Evolutionary conservation across 108 stramenopile species (phyloP).

Genomic region (Fragilaria crotonensis): DNA sequence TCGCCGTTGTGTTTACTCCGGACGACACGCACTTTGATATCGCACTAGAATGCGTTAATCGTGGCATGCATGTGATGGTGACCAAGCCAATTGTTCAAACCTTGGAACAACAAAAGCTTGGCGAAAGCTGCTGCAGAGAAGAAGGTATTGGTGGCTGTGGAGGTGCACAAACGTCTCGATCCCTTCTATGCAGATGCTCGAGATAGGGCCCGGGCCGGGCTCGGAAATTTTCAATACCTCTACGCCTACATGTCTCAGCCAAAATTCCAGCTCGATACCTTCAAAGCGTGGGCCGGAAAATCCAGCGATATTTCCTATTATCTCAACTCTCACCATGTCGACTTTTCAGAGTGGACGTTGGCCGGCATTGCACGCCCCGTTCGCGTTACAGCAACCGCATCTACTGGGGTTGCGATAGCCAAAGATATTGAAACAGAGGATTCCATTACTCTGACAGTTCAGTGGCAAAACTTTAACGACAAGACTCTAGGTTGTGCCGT

Average conservation of each 20-base stretch:
- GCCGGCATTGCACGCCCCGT: conserved; percentile 83
- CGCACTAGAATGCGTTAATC: conserved; percentile 81
- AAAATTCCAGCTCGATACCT: conserved; percentile 98
- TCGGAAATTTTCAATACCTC: conserved; percentile 96
- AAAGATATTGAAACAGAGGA: conserved; percentile 92
- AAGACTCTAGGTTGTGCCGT: conserved; percentile 85
- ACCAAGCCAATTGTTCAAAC: conserved; percentile 99
- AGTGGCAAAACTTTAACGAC: conserved; percentile 87
- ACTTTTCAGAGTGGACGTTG: conserved; percentile 97
- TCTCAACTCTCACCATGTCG: conserved; percentile 98
- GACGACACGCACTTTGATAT: conserved; percentile 99
- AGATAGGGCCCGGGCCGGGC: conserved; percentile 69
- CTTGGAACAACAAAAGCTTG: conserved; percentile 72
- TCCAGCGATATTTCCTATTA: conserved; percentile 97
- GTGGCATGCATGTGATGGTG: conserved; percentile 96
- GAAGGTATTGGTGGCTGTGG: conserved; percentile 87
- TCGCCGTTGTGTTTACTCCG: conserved; percentile 96
- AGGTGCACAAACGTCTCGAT: conserved; percentile 98
- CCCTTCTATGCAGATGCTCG: conserved; percentile 98
- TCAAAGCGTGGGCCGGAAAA: conserved; percentile 99
- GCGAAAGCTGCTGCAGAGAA: conserved; percentile 73
- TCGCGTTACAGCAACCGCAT: conserved; percentile 86
- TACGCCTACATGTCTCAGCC: conserved; percentile 99
- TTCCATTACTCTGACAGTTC: conserved; percentile 96
- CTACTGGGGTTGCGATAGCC: conserved; percentile 88